Evolutionary conservation across 805 yeast species (phyloP).

Genomic region (Danielozyma ontarioensis): DNA sequence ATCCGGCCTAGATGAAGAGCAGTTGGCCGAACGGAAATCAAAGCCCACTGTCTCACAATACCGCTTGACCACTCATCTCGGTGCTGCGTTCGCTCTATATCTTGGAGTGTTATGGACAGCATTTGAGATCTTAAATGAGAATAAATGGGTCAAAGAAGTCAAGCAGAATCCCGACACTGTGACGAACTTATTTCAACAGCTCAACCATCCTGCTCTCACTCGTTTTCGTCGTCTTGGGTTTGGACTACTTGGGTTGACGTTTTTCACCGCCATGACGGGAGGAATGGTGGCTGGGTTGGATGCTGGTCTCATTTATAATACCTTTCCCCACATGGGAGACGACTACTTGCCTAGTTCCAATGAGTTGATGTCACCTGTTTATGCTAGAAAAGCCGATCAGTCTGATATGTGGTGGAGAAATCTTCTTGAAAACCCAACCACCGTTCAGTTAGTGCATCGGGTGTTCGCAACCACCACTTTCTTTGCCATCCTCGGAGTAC

Average conservation of each 20-base stretch:
- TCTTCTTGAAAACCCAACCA: constrained; percentile 88
- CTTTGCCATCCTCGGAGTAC: constrained; percentile 62
- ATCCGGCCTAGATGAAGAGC: constrained; percentile 83
- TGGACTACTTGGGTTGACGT: constrained; percentile 64
- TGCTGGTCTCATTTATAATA: constrained; percentile 93
- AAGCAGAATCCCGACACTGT: constrained; percentile 51
- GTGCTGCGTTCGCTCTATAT: constrained; percentile 86
- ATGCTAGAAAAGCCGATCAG: constrained; percentile 58
- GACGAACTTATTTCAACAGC: constrained; percentile 45
- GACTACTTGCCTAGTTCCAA: constrained; percentile 64
- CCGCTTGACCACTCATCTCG: constrained; percentile 87
- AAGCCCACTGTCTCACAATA: constrained; percentile 98
- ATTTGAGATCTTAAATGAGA: constrained; percentile 72
- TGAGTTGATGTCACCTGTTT: constrained; percentile 75
- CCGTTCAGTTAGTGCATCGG: constrained; percentile 91
- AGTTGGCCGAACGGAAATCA: constrained; percentile 70
- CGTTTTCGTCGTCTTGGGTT: constrained; percentile 52
- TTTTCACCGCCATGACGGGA: constrained; percentile 92
- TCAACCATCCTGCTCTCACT: constrained; percentile 57
- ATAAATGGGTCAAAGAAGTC: constrained; percentile 49
- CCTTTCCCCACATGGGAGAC: constrained; percentile 96
- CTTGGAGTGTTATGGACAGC: constrained; percentile 91
- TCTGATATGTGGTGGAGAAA: constrained; percentile 89
- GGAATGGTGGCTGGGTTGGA: constrained; percentile 98
- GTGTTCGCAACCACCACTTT: constrained; percentile 79